Base-by-base conservation (phyloP, 2,329 filamentous ascomycete genomes). In the Penicillium sp. region DNA sequence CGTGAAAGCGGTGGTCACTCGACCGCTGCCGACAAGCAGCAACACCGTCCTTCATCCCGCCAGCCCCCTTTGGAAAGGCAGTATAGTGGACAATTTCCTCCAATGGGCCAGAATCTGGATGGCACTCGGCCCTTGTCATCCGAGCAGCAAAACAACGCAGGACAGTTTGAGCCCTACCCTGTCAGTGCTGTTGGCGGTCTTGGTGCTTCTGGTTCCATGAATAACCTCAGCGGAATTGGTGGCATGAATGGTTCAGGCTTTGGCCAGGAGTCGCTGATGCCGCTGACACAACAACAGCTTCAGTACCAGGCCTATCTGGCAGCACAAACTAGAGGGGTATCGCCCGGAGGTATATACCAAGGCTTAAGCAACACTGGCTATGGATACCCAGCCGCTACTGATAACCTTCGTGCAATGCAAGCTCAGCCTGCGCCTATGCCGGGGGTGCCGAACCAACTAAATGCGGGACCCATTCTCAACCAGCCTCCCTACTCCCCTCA, bases 291-390 rank as follows among this genome's bases (percentile, higher is more conserved):
- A 51, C 82, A 84, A 60, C 82, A 85, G 67, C 71, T 85, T 31
- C 86, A 88, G 69, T 88, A 88, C 67, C 86, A 87, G 70, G 79
- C 79, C 38, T 82, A 85, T 68, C 74, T 86, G 26, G 82, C 83
- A 49, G 70, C 82, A 61, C 77, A 83, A 67, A 70, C 74, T 8
- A 78, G 79, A 23, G 78, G 79, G 5, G 73, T 79, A 44, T 75
- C 78, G 13, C 72, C 79, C 62, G 76, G 69, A 52, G 80, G 78
- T 46, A 79, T 82, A 59, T 84, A 84, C 63, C 76, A 77, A 3
- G 74, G 73, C 55, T 77, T 85, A 71, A 77, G 81, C 11, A 72
- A 76, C 29, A 73, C 77, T 55, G 78, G 74, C 38, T 81, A 81
- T 50, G 78, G 78, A 51, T 83, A 81, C 64, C 69, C 77, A n/a